Evolutionary conservation across 345 rosid genomes (phyloP).

Genomic region (Turritis glabra): DNA sequence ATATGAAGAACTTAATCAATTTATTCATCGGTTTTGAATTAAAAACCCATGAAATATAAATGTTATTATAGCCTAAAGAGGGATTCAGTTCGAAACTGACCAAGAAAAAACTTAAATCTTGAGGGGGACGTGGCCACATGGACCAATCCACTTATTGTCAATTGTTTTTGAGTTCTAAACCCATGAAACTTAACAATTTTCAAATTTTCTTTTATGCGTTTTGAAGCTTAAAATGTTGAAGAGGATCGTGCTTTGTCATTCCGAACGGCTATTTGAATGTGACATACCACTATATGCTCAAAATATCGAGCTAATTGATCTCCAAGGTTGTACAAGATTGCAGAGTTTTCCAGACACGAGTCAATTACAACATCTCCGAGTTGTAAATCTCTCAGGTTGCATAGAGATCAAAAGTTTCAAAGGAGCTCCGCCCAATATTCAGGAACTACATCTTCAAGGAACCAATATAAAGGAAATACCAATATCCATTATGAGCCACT

Average conservation of each 20-base stretch:
- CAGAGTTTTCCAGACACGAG: neutral
- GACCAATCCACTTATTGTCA: too few species aligned
- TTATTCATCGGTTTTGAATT: too few species aligned
- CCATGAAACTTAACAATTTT: too few species aligned
- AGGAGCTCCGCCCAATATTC: conserved; percentile 13
- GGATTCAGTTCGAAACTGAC: too few species aligned
- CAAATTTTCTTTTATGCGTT: too few species aligned
- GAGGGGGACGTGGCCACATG: too few species aligned
- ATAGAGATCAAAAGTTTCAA: neutral
- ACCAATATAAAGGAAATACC: conserved; percentile 6
- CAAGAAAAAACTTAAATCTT: too few species aligned
- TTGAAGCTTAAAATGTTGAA: neutral
- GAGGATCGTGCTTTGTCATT: conserved; percentile 15
- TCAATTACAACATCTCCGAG: conserved; percentile 6
- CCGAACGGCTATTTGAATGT: neutral
- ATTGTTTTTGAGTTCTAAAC: too few species aligned
- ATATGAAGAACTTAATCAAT: too few species aligned
- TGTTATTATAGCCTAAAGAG: too few species aligned
- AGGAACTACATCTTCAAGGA: conserved; percentile 19
- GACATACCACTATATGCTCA: neutral
- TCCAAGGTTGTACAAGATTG: conserved; percentile 16
- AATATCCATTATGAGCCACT: neutral
- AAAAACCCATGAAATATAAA: too few species aligned
- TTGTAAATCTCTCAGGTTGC: conserved; percentile 24
- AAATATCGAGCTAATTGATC: conserved; percentile 26